Evolutionary conservation across 1,284 basidiomycete genomes (phyloP), one percentile per base, ranked within the genome.

Genomic region (Peniophora sp.): DNA sequence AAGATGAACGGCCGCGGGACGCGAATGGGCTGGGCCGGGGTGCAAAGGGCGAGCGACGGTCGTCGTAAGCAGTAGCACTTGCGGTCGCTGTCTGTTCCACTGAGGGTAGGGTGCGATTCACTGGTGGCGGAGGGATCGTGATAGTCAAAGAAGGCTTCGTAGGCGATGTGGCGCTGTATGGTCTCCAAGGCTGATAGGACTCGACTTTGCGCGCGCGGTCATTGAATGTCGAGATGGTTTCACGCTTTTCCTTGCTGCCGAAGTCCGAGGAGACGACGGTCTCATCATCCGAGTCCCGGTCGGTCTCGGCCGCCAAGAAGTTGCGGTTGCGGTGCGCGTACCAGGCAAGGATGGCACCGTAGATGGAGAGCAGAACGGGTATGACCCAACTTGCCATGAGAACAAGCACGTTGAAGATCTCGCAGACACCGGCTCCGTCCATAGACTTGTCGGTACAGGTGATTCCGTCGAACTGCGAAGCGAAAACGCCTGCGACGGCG

Each of bases 371-470:
- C 61, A 34, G 11, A 43, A 34, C 22, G 5, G 20, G n/a, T 20
- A 74, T 66, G 24, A 80, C 58, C 83, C 83, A 85, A 55, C 70
- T 76, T 18, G 70, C 70, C 1, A 79, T 59, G 39, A 79, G 54
- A 18, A 81, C 74, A 56, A 71, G 80, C 10, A 74, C 54, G 51
- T 73, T 72, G 39, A 81, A 64, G 15, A 78, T 58, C 47, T 66
- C 64, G 59, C 82, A 85, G 3, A 71, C 58, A 3, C 68, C 70
- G 52, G 68, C 62, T 48, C 72, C 64, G 53, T 76, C 72, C 9
- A 64, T 57, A 47, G 64, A 73, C 54, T 69, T 57, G 52, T 63
- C 55, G 14, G 67, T 66, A 57, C 82, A 83, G 24, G 58, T 55
- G 47, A 79, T 76, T 17, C 56, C 62, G 12, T 70, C 64, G 50